Base-by-base conservation (phyloP, 108 stramenopile species). In the Conticribra guillardii region DNA sequence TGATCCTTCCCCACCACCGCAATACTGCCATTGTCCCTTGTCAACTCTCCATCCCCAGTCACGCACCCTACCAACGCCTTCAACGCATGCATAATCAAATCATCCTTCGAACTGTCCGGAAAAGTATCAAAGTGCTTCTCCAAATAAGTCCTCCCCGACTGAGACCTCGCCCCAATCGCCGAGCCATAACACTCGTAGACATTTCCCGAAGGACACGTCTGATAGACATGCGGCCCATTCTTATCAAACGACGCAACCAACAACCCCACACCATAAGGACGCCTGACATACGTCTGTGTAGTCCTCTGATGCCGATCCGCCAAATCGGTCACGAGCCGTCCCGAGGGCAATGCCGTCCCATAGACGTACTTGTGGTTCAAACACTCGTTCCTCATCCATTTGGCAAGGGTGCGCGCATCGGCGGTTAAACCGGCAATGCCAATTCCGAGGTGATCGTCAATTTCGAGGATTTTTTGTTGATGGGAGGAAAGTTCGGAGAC, bases 271-370 rank as follows among this genome's bases (percentile, higher is more conserved):
- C 99, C 99, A 77, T 98, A 99, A 45, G 99, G 99, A 32, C 99
- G 80, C 30, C 98, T 73, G 9, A 98, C 98, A 74, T 98, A 99
- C 22, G 96, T 96, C 81, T 99, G 99, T 2, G 99, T 99, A 54
- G 96, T 97, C 28, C 96, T 85, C 77, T 99, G 99, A 68, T 99
- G 97, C 82, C 95, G 96, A 82, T 99, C 99, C 30, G 99, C 98
- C 26, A 99, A 59, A 63, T 98, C 98, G 7, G 83, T 77, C 64
- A 97, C 96, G 59, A 99, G 84, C 3, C 93, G 81, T 30, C 93
- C 89, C 14, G 93, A 90, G 46, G 96, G 94, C 30, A 99, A 86
- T 57, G 90, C 82, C 27, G 90, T 84, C 18, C 97, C 98, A 74
- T 96, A 99, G 48, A 98, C 94, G 74, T 98, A 99, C 73, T 96